phyloP scores from a whole-genome alignment of 805 yeast genomes.

The Lipomyces japonicus region DNA sequence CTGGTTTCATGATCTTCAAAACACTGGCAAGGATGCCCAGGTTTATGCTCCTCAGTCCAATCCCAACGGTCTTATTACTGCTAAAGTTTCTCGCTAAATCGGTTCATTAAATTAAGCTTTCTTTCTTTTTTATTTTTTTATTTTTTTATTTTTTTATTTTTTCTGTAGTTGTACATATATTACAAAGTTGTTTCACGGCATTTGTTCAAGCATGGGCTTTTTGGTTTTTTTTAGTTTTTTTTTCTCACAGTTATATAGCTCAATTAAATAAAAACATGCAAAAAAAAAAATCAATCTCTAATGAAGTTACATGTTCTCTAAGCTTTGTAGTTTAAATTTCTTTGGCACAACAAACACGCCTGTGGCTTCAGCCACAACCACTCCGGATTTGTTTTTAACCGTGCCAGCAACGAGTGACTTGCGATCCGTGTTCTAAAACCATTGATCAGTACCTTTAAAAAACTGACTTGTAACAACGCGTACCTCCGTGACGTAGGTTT shows the following conservation, averaged over 20 bases:
- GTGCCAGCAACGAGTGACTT: conserved; percentile 18
- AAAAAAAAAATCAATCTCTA: no score
- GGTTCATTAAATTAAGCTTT: neutral
- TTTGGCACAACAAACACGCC: conserved; percentile 24
- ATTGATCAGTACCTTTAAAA: neutral
- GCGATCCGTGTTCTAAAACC: conserved; percentile 5
- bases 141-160: neutral
- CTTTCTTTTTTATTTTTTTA: neutral
- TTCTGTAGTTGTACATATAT: no score
- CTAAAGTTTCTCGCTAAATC: conserved; percentile 67
- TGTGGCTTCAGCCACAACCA: conserved; percentile 20
- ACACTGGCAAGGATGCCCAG: conserved; percentile 60
- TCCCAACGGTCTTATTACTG: conserved; percentile 88
- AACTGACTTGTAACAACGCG: neutral
- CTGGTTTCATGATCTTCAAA: conserved; percentile 76
- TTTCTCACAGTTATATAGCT: no score
- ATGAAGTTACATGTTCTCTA: conserved; percentile 18
- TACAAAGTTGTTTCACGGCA: no score
- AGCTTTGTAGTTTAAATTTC: conserved; percentile 15
- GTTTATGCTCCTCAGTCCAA: conserved; percentile 83
- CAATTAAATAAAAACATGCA: no score
- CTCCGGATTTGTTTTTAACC: conserved; percentile 8
- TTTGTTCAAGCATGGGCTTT: no score
- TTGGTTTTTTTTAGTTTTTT: no score
- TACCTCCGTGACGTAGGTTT: conserved; percentile 20